phyloP scores from a whole-genome alignment of 176 grass and related monocot species.

The Aegilops speltoides region DNA sequence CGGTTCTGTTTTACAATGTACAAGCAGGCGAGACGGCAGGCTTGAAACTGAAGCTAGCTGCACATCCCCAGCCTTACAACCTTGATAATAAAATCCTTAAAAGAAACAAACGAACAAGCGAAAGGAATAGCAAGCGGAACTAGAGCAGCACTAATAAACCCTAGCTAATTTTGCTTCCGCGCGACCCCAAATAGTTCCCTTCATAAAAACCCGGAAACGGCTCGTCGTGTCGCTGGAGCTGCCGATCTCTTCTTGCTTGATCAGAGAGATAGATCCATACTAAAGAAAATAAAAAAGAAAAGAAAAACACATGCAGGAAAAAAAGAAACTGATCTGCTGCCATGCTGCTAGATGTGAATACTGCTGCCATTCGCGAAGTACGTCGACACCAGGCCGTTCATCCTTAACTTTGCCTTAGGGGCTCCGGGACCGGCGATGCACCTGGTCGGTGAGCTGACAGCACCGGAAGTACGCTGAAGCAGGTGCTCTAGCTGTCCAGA shows the following conservation, averaged over 20 bases:
- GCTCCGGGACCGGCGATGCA: neutral
- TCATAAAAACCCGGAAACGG: conserved; percentile 64
- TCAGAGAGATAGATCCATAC: conserved; percentile 23
- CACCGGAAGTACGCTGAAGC: conserved; percentile 35
- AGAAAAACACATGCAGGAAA: neutral
- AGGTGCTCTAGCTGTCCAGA: conserved; percentile 57
- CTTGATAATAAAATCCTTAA: conserved; percentile 20
- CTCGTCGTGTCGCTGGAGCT: conserved; percentile 42
- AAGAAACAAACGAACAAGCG: conserved; percentile 39
- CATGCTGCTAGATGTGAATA: conserved; percentile 51
- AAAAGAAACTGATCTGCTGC: neutral
- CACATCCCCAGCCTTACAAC: conserved; percentile 21
- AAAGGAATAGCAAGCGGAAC: conserved; percentile 31
- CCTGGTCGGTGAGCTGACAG: neutral
- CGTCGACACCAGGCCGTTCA: conserved; percentile 46
- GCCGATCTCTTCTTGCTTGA: conserved; percentile 33
- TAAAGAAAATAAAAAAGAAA: neutral
- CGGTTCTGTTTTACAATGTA: conserved; percentile 54
- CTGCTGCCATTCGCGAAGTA: conserved; percentile 50
- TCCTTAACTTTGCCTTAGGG: conserved; percentile 41
- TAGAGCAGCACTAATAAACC: conserved; percentile 32
- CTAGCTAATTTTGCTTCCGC: conserved; percentile 51
- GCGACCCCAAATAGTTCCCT: conserved; percentile 43
- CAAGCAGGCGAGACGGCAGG: conserved; percentile 43
- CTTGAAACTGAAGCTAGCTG: conserved; percentile 45